Conservation (phyloP, 805 yeast genomes). For the Ogataea minuta region DNA sequence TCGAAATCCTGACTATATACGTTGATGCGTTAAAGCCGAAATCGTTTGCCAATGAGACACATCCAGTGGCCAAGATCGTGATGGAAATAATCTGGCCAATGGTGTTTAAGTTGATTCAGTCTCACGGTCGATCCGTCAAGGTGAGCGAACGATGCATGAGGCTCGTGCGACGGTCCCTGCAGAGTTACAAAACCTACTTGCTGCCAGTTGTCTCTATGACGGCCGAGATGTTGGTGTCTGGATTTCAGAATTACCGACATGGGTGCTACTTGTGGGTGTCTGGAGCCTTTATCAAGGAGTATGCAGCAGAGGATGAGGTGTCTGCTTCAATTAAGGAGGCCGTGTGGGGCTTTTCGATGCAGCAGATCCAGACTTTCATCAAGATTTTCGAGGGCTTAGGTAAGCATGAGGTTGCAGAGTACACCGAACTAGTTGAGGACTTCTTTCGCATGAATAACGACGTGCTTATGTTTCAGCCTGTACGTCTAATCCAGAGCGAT, state of each 20-base stretch:
- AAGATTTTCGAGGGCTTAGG: conserved; percentile 34
- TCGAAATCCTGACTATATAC: conserved; percentile 66
- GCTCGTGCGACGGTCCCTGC: conserved; percentile 62
- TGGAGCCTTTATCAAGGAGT: conserved; percentile 76
- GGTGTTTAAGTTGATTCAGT: conserved; percentile 44
- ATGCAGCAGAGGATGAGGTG: conserved; percentile 48
- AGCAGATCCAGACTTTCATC: conserved; percentile 63
- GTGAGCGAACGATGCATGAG: conserved; percentile 77
- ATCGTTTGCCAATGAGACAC: conserved; percentile 33
- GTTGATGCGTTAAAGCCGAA: conserved; percentile 54
- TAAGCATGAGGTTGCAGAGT: conserved; percentile 28
- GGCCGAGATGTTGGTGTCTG: conserved; percentile 63
- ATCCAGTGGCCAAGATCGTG: conserved; percentile 53
- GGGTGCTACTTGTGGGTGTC: conserved; percentile 93
- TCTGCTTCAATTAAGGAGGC: conserved; percentile 47
- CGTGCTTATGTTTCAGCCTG: conserved; percentile 70
- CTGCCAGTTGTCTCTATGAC: conserved; percentile 60
- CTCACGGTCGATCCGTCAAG: conserved; percentile 55
- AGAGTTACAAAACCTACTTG: conserved; percentile 56
- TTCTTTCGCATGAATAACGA: conserved; percentile 80
- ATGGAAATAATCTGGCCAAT: conserved; percentile 60
- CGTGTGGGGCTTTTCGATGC: conserved; percentile 71
- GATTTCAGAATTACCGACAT: conserved; percentile 63
- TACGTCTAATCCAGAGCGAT: conserved; percentile 44
- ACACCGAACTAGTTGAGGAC: conserved; percentile 80